phyloP scores from a whole-genome alignment of 805 yeast species.

The Cyberlindnera subsufficiens region DNA sequence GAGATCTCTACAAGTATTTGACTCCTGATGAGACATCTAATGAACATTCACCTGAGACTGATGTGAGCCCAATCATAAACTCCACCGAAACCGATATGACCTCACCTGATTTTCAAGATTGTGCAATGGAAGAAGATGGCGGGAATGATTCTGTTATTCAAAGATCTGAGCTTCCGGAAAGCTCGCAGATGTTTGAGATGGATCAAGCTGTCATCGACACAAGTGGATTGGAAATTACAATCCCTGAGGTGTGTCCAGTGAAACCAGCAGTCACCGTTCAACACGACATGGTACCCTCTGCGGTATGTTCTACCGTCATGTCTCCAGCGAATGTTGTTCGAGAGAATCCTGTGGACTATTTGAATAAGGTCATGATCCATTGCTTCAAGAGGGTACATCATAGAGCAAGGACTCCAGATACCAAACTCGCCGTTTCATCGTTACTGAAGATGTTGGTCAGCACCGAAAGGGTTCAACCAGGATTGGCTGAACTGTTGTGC shows the following conservation, averaged over 20 bases:
- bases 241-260: neutral
- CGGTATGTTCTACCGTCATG: neutral
- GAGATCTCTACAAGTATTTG: slow-evolving; percentile 1
- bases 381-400: slow-evolving; percentile 41
- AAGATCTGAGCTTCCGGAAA: neutral
- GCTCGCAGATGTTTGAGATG: neutral
- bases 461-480: slow-evolving; percentile 52
- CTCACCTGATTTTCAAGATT: slow-evolving; percentile 8
- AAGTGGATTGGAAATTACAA: slow-evolving; percentile 1
- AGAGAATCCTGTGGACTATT: slow-evolving; percentile 24
- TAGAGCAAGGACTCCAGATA: slow-evolving; percentile 46
- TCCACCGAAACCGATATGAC: slow-evolving; percentile 19
- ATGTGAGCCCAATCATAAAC: slow-evolving; percentile 13
- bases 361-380: slow-evolving; percentile 36
- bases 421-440: slow-evolving; percentile 39
- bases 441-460: slow-evolving; percentile 35
- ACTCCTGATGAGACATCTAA: neutral
- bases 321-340: neutral
- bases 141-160: too few relatives aligned
- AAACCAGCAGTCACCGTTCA: too few relatives aligned
- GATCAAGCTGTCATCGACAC: neutral
- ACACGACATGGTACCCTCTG: too few relatives aligned
- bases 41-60: slow-evolving; percentile 8
- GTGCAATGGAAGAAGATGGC: neutral
- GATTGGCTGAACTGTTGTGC: slow-evolving; percentile 58